These are phyloP conservation scores for Candida manassasensis DNA, from an alignment of 805 yeast species.

Conservation along the genomic window DNA sequence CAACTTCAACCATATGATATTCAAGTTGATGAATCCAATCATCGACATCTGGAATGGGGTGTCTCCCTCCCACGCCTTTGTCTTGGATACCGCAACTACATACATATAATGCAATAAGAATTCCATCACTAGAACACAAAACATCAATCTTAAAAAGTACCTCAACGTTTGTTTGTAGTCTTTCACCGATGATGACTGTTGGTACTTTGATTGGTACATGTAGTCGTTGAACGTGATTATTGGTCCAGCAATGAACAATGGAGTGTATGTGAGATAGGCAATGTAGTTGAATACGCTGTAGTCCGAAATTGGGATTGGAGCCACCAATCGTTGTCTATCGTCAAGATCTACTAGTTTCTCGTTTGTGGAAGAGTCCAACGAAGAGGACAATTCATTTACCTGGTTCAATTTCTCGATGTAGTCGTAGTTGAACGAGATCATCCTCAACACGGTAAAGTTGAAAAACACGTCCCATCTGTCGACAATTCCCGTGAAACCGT, in stretches of 20 bases:
- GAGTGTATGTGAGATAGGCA: constrained; percentile 78
- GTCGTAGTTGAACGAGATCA: constrained; percentile 81
- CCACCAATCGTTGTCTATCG: constrained; percentile 62
- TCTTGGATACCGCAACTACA: constrained; percentile 88
- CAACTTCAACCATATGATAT: constrained; percentile 87
- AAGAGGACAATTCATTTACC: constrained; percentile 8
- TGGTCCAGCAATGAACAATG: constrained; percentile 94
- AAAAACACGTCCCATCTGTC: constrained; percentile 94
- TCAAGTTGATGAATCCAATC: constrained; percentile 88
- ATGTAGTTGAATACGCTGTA: constrained; percentile 64
- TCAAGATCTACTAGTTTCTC: constrained; percentile 23
- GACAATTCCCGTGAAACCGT: constrained; percentile 66
- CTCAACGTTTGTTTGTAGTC: constrained; percentile 45
- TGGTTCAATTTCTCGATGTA: constrained; percentile 43
- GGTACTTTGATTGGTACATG: constrained; percentile 61
- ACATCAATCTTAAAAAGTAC: constrained; percentile 63
- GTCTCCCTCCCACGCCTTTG: constrained; percentile 85
- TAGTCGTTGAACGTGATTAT: constrained; percentile 89
- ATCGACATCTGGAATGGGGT: constrained; percentile 91
- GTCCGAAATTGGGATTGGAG: constrained; percentile 55
- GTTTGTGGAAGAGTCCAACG: constrained; percentile 8
- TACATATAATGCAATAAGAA: constrained; percentile 80
- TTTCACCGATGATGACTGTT: constrained; percentile 52
- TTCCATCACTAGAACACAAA: constrained; percentile 87
- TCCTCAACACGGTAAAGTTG: constrained; percentile 81